Evolutionary conservation across 495 filamentous ascomycete genomes (phyloP).

Genomic region (Oidiodendron maius): DNA sequence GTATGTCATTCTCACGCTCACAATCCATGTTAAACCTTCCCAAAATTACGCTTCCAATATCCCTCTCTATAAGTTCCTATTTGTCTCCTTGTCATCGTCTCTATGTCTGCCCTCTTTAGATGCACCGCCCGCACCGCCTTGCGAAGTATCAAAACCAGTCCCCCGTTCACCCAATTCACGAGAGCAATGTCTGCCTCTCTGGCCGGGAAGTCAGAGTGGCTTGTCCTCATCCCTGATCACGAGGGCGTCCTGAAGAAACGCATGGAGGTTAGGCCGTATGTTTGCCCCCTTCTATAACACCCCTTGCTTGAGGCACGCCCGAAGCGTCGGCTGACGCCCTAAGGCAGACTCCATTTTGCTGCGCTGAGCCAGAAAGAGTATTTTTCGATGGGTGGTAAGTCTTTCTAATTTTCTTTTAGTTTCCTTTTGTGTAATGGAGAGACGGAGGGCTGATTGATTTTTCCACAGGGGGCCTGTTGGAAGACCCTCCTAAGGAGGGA

Average conservation of each 20-base stretch:
- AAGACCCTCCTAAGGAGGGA: conserved; percentile 57
- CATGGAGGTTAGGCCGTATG: conserved; percentile 67
- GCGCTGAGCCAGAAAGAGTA: too few species aligned
- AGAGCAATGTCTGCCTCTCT: conserved; percentile 35
- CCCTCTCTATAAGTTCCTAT: too few species aligned
- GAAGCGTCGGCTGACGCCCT: too few species aligned
- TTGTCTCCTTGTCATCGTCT: neutral
- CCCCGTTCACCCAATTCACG: neutral
- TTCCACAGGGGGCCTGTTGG: conserved; percentile 60
- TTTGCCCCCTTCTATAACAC: conserved; percentile 12
- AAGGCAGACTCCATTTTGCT: too few species aligned
- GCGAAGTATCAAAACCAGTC: neutral
- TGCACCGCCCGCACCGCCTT: neutral
- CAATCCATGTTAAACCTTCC: too few species aligned
- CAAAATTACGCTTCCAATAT: too few species aligned
- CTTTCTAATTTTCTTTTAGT: neutral
- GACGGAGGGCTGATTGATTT: conserved; percentile 45
- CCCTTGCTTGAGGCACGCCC: too few species aligned
- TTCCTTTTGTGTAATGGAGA: conserved; percentile 31
- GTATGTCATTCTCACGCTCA: too few species aligned
- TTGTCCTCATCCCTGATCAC: conserved; percentile 79
- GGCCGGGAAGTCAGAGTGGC: conserved; percentile 65
- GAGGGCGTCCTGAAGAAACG: conserved; percentile 59
- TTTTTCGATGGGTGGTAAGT: too few species aligned
- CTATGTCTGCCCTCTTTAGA: neutral